Conservation (phyloP, 345 rosid species). For the Psidium friedrichsthalianum region DNA sequence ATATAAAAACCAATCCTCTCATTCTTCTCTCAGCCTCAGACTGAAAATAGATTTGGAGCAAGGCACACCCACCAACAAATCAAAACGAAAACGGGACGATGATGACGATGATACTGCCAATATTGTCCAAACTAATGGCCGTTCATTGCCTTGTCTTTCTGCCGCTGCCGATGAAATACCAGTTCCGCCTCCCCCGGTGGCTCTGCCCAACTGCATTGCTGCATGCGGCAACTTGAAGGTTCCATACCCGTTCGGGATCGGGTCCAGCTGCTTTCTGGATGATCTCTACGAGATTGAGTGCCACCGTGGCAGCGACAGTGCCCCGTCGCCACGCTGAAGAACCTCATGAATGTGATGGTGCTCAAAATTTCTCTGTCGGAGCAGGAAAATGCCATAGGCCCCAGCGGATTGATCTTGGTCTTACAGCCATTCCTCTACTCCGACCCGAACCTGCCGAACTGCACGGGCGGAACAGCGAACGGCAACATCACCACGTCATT, state of each 20-base stretch:
- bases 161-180: neutral
- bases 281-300: neutral
- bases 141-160: neutral
- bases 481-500: neutral
- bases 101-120: neutral
- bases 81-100: too few relatives aligned
- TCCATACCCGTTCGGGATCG: too few relatives aligned
- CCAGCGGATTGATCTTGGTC: neutral
- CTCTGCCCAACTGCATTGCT: neutral
- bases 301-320: neutral
- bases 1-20: too few relatives aligned
- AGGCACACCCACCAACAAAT: too few relatives aligned
- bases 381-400: neutral
- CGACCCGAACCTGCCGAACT: neutral
- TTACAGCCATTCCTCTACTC: neutral
- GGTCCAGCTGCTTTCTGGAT: neutral
- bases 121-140: too few relatives aligned
- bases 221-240: too few relatives aligned
- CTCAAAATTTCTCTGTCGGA: neutral
- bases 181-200: neutral
- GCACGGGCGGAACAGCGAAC: neutral
- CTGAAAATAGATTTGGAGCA: too few relatives aligned
- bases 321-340: neutral
- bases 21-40: too few relatives aligned
- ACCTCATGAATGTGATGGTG: neutral